phyloP scores from a whole-genome alignment of 306 rosid genomes.

The Lupinus albus region DNA sequence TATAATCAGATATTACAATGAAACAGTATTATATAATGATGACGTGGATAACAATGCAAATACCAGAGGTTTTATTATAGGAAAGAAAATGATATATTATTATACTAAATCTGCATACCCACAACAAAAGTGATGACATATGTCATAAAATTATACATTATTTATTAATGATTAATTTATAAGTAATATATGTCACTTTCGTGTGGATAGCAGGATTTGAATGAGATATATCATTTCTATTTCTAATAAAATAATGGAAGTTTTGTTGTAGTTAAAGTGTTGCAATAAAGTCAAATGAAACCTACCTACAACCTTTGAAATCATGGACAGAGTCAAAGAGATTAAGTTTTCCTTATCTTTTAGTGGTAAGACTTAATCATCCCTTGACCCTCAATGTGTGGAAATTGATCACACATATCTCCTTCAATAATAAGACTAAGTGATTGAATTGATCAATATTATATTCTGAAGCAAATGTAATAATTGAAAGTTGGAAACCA shows the following conservation, averaged over 20 bases:
- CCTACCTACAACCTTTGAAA: background rate
- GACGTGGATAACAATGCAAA: no score
- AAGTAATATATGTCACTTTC: no score
- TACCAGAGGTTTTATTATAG: no score
- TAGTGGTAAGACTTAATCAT: slow-evolving; percentile 1
- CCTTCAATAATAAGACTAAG: slow-evolving; percentile 48
- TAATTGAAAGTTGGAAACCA: background rate
- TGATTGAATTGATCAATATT: slow-evolving; percentile 41
- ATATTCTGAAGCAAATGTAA: slow-evolving; percentile 39
- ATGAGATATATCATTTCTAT: no score
- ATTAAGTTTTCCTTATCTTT: background rate
- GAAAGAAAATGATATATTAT: no score
- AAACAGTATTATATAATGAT: no score
- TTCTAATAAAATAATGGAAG: background rate
- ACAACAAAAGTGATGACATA: no score
- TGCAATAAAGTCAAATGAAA: background rate
- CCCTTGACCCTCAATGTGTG: slow-evolving; percentile 17
- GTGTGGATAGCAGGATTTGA: no score
- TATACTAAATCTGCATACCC: no score
- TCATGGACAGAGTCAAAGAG: background rate
- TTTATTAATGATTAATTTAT: no score
- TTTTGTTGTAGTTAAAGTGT: background rate
- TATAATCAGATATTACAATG: no score
- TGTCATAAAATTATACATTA: no score
- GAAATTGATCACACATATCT: slow-evolving; percentile 36